phyloP scores from a whole-genome alignment of 768 basidiomycete genomes.

The Podaxis mareebaensis region DNA sequence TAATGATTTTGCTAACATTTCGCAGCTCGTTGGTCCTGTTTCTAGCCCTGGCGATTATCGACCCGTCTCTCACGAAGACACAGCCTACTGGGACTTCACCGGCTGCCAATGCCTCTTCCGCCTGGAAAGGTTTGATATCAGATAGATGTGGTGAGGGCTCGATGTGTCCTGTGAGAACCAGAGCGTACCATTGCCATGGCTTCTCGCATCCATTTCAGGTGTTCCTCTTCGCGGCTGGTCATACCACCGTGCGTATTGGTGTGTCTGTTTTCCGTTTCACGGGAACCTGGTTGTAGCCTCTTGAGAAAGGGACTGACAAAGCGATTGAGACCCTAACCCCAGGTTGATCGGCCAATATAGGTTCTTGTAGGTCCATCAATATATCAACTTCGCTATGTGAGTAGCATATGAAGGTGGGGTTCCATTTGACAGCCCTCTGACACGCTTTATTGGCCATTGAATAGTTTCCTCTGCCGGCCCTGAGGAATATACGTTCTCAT shows the following conservation, averaged over 20 bases:
- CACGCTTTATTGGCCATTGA: not conserved
- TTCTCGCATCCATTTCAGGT: slow-evolving; percentile 72
- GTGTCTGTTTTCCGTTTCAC: not conserved
- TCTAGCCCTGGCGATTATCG: slow-evolving; percentile 80
- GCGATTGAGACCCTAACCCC: slow-evolving; percentile 1
- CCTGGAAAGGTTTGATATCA: slow-evolving; percentile 39
- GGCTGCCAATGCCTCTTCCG: slow-evolving; percentile 81
- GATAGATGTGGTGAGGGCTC: slow-evolving; percentile 1
- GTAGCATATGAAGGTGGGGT: not conserved
- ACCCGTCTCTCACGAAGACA: slow-evolving; percentile 82
- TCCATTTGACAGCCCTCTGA: not conserved
- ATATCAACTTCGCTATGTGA: not conserved
- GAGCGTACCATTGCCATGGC: slow-evolving; percentile 77
- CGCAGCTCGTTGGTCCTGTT: slow-evolving; percentile 94
- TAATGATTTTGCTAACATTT: slow-evolving; percentile 58
- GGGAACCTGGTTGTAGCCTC: not conserved
- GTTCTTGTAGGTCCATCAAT: slow-evolving; percentile 5
- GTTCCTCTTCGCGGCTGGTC: slow-evolving; percentile 28
- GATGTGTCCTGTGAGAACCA: slow-evolving; percentile 12
- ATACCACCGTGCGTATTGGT: not conserved
- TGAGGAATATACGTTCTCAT: not conserved
- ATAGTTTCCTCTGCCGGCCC: slow-evolving; percentile 3
- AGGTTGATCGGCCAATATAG: not conserved
- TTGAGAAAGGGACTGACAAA: not conserved
- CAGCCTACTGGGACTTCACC: slow-evolving; percentile 97